Evolutionary conservation across 352 stramenopile genomes (phyloP).

Genomic region (Plasmopara viticola): DNA sequence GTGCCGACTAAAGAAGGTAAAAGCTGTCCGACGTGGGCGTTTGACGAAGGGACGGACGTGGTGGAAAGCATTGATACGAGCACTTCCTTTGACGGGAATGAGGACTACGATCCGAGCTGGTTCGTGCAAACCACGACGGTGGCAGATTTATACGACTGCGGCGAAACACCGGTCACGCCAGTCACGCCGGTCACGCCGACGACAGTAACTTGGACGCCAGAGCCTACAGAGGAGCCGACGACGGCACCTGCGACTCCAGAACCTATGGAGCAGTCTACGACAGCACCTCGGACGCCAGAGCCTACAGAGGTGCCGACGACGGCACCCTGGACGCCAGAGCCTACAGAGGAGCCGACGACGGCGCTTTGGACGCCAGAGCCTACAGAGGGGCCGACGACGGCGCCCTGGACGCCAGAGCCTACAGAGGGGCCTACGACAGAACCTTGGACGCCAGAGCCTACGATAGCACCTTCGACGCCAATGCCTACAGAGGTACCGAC

Average conservation of each 20-base stretch:
- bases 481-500: no score
- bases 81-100: conserved; percentile 16
- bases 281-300: background rate
- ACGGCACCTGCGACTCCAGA: background rate
- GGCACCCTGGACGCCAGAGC: conserved; percentile 1
- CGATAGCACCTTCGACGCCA: background rate
- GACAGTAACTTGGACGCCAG: no score
- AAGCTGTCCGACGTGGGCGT: conserved; percentile 17
- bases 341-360: background rate
- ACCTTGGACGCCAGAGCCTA: conserved; percentile 1
- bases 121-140: conserved; percentile 17
- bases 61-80: conserved; percentile 19
- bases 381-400: conserved; percentile 1
- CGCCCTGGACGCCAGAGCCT: background rate
- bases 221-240: background rate
- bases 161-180: conserved; percentile 5
- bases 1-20: conserved; percentile 6
- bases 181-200: no score
- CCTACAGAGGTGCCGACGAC: background rate
- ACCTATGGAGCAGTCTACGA: background rate
- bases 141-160: conserved; percentile 24
- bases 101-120: conserved; percentile 25
- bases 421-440: background rate
- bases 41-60: conserved; percentile 8
- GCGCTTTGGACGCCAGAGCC: background rate